These are phyloP conservation scores for Mortierella sp. DNA, from an alignment of 371 early-diverging fungal genomes.

Conservation along the genomic window DNA sequence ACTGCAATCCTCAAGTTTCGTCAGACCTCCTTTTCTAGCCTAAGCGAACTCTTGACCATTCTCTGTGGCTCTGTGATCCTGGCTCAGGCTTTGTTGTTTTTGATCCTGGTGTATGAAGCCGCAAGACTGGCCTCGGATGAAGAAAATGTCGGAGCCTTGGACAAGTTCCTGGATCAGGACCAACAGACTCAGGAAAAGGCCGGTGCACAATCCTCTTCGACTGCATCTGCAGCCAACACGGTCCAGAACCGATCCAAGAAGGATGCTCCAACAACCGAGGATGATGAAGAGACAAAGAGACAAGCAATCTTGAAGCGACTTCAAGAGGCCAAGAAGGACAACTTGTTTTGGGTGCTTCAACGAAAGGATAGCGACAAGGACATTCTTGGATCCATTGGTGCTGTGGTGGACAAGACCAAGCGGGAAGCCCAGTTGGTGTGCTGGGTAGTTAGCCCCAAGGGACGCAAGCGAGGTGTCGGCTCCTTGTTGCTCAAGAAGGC, in stretches of 20 bases:
- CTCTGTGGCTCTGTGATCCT: constrained; percentile 18
- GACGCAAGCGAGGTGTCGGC: constrained; percentile 23
- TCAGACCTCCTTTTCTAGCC: constrained; percentile 5
- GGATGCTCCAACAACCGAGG: background rate
- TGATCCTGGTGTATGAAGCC: constrained; percentile 30
- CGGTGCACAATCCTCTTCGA: background rate
- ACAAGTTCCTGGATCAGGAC: constrained; percentile 28
- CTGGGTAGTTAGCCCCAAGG: constrained; percentile 20
- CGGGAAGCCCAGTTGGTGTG: constrained; percentile 15
- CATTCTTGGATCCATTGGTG: constrained; percentile 29
- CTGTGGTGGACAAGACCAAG: constrained; percentile 11
- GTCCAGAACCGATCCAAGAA: background rate
- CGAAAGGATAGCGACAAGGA: background rate
- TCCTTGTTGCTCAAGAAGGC: constrained; percentile 26
- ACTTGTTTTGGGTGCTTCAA: constrained; percentile 32
- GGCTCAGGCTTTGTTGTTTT: constrained; percentile 25
- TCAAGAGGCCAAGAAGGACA: constrained; percentile 13
- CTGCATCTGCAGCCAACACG: background rate
- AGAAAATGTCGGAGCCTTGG: constrained; percentile 20
- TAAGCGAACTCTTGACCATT: constrained; percentile 15
- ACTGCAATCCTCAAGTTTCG: constrained; percentile 27
- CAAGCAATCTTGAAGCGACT: background rate
- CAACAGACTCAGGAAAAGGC: background rate
- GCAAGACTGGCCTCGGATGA: constrained; percentile 14
- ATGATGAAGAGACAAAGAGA: background rate